Evolutionary conservation across 2,329 filamentous ascomycete species (phyloP).

Genomic region (Trichoderma gracile): DNA sequence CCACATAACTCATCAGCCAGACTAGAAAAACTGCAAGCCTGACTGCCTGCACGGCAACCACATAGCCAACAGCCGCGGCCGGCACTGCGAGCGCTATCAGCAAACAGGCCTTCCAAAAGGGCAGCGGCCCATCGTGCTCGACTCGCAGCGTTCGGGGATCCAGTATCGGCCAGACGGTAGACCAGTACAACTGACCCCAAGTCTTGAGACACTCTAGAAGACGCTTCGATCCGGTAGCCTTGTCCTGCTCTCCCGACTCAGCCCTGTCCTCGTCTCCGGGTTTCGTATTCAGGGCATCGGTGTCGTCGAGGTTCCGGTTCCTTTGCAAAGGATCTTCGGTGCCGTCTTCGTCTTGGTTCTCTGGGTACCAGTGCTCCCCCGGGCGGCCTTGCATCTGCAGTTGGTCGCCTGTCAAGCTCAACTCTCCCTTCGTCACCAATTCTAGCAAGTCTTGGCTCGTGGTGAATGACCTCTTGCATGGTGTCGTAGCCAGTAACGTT

Average conservation of each 20-base stretch:
- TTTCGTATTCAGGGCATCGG: too few relatives aligned
- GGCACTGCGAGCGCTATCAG: constrained; percentile 35
- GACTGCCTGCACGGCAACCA: constrained; percentile 34
- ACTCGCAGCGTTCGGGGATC: constrained; percentile 39
- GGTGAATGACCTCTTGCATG: neutral
- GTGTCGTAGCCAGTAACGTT: neutral
- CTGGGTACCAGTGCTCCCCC: constrained; percentile 35
- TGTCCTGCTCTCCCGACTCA: constrained; percentile 27
- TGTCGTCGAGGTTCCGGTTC: neutral
- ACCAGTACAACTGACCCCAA: constrained; percentile 39
- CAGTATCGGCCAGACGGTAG: constrained; percentile 43
- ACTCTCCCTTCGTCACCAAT: too few relatives aligned
- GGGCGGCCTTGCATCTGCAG: constrained; percentile 28
- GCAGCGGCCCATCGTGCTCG: constrained; percentile 31
- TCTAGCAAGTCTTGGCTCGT: neutral
- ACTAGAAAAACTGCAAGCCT: constrained; percentile 30
- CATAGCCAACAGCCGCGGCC: constrained; percentile 31
- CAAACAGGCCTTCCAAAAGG: constrained; percentile 32
- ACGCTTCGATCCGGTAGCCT: constrained; percentile 13
- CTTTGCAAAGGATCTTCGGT: constrained; percentile 35
- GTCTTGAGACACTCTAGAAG: constrained; percentile 16
- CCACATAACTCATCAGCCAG: constrained; percentile 22
- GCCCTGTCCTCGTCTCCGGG: neutral
- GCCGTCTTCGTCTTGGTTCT: constrained; percentile 34
- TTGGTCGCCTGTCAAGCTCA: neutral